Percentiles rank a stretch among this genome's conserved stretches.
Conservation (phyloP, 2,329 filamentous ascomycete species). For the Fusarium domesticum region DNA sequence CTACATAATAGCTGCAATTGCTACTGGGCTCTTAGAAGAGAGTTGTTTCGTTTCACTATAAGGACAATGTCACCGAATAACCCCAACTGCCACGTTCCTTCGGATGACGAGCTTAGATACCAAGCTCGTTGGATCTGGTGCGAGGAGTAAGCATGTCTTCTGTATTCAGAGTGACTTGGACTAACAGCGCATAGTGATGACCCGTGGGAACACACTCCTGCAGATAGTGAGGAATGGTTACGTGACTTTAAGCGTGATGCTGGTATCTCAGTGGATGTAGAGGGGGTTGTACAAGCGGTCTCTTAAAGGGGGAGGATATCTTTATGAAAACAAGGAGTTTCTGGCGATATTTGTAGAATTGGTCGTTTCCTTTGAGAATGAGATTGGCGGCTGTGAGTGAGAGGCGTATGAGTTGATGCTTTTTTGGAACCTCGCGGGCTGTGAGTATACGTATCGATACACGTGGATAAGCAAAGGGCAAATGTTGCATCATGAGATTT, state of each 20-base stretch:
- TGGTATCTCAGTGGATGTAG: conserved; percentile 36
- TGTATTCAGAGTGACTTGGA: accelerated
- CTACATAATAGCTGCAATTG: conserved; percentile 8
- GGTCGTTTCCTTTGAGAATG: too few species aligned
- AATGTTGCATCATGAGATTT: too few species aligned
- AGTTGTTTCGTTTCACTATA: conserved; percentile 28
- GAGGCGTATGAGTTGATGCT: too few species aligned
- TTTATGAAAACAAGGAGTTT: too few species aligned
- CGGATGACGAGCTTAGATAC: conserved; percentile 36
- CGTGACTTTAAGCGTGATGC: conserved; percentile 53
- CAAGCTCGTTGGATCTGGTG: conserved; percentile 36
- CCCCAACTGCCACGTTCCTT: conserved; percentile 32
- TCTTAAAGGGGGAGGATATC: too few species aligned
- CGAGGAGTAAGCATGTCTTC: conserved; percentile 26
- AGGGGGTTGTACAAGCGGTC: not conserved
- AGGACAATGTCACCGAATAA: conserved; percentile 35
- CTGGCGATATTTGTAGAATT: too few species aligned
- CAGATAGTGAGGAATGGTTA: conserved; percentile 57
- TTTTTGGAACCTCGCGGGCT: too few species aligned
- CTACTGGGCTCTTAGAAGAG: conserved; percentile 3
- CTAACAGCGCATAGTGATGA: conserved; percentile 44
- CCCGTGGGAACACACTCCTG: conserved; percentile 56
- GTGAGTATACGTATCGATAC: too few species aligned
- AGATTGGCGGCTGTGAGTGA: too few species aligned
- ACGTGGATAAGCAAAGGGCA: too few species aligned